Evolutionary conservation across 805 yeast genomes (phyloP), one percentile per base, ranked within the genome.

Genomic region (Cyberlindnera xylosilytica): DNA sequence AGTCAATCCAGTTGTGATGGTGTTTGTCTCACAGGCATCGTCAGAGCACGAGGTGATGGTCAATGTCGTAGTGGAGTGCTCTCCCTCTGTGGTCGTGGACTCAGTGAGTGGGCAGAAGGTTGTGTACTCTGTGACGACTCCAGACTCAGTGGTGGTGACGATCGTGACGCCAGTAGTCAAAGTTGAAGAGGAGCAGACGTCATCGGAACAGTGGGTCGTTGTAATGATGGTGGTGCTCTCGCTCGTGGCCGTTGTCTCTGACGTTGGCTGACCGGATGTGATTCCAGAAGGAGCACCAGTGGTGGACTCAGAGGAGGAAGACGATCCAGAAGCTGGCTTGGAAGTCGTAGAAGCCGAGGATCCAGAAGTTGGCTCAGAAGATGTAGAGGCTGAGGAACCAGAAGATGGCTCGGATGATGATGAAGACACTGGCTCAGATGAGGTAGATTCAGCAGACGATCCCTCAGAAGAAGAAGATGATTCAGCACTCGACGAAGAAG

Each of bases 101-200:
- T 15, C 8, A 13, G 24, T 17, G 16, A 46, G 37, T 34, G 46
- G 46, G 30, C 46, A 46, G 22, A 39, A 46, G 4, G 46, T 42
- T 50, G 68, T 65, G 62, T 56, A 60, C 41, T 52, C 54, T 37
- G 67, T 62, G 40, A 60, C 56, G 34, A 51, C 58, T 49, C 62
- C 63, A 53, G 53, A 47, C 3, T 18, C 15, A 1, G 46, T 42
- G 10, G 24, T 22, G 10, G 50, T 46, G 17, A 46, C 33, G 13
- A 34, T 27, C 8, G 44, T 31, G 6, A 39, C 24, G 31, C 46
- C 46, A 2, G 46, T 43, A 20, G 46, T 39, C 3, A 39, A 31
- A 15, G 32, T 15, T 4, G 30, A 3, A 11, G 15, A 18, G 18
- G 43, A 24, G 15, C 46, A 45, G 6, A 5, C 23, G 23, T 40